Conservation (phyloP, 2,329 filamentous ascomycete genomes). For the Fusarium sp. region DNA sequence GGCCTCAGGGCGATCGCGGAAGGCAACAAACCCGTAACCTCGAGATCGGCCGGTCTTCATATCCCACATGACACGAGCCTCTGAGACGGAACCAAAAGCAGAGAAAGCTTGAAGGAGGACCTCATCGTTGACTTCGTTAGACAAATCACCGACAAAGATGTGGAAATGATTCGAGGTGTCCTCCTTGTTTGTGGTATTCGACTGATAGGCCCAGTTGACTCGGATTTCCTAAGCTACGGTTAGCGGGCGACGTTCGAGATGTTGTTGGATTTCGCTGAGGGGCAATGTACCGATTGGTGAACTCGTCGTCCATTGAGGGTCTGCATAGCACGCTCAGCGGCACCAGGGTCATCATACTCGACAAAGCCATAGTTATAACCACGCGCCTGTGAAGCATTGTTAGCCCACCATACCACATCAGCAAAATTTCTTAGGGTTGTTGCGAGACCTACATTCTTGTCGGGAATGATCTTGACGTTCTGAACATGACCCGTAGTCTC, state of each 20-base stretch:
- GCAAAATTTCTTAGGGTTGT: neutral
- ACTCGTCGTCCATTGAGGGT: constrained; percentile 95
- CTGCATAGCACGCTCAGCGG: constrained; percentile 96
- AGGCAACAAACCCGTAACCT: constrained; percentile 97
- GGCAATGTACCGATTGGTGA: constrained; percentile 80
- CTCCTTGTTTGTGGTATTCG: constrained; percentile 92
- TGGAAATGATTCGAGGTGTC: constrained; percentile 99
- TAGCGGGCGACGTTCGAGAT: constrained; percentile 11
- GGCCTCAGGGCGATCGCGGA: constrained; percentile 91
- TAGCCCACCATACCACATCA: constrained; percentile 14
- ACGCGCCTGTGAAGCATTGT: constrained; percentile 72
- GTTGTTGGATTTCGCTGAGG: neutral
- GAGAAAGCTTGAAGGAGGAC: constrained; percentile 93
- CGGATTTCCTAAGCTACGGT: constrained; percentile 81
- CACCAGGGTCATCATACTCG: constrained; percentile 97
- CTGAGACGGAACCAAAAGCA: constrained; percentile 93
- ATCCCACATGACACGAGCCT: constrained; percentile 99
- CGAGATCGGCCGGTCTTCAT: constrained; percentile 99
- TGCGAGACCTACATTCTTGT: constrained; percentile 89
- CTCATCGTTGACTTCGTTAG: constrained; percentile 99
- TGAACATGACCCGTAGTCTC: constrained; percentile 98
- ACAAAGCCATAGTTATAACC: constrained; percentile 99
- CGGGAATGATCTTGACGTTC: constrained; percentile 99
- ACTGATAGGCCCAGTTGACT: constrained; percentile 99
- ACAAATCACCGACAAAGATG: constrained; percentile 97